phyloP scores from a whole-genome alignment of 768 basidiomycete genomes.

The Lactifluus pinguis region DNA sequence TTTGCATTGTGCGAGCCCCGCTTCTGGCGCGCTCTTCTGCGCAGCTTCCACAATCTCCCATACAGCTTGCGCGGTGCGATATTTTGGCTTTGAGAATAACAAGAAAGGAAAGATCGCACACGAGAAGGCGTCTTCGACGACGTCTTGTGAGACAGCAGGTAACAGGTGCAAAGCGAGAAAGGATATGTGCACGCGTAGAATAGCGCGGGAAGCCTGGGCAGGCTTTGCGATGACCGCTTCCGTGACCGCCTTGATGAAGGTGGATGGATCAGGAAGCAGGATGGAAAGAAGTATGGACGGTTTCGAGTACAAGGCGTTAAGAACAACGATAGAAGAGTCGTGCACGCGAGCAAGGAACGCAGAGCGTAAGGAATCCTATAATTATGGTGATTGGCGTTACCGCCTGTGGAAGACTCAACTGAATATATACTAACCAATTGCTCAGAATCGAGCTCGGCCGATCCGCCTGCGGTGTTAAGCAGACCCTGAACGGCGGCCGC shows the following conservation, averaged over 20 bases:
- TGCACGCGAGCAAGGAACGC: conserved; percentile 61
- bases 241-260: conserved; percentile 40
- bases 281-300: conserved; percentile 39
- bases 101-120: conserved; percentile 63
- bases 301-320: conserved; percentile 58
- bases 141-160: conserved; percentile 22
- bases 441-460: conserved; percentile 21
- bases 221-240: conserved; percentile 26
- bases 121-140: conserved; percentile 31
- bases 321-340: conserved; percentile 51
- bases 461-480: conserved; percentile 31
- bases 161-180: conserved; percentile 47
- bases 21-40: conserved; percentile 20
- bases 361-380: conserved; percentile 42
- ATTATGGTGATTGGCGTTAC: too few relatives aligned
- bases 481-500: conserved; percentile 50
- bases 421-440: too few relatives aligned
- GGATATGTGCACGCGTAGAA: conserved; percentile 45
- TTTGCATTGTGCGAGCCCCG: conserved; percentile 27
- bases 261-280: conserved; percentile 32
- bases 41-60: conserved; percentile 61
- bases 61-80: conserved; percentile 52
- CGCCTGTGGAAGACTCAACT: too few relatives aligned
- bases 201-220: conserved; percentile 34
- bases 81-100: conserved; percentile 61